Evolutionary conservation across 495 filamentous ascomycete species (phyloP).

Genomic region (Cercophora samala): DNA sequence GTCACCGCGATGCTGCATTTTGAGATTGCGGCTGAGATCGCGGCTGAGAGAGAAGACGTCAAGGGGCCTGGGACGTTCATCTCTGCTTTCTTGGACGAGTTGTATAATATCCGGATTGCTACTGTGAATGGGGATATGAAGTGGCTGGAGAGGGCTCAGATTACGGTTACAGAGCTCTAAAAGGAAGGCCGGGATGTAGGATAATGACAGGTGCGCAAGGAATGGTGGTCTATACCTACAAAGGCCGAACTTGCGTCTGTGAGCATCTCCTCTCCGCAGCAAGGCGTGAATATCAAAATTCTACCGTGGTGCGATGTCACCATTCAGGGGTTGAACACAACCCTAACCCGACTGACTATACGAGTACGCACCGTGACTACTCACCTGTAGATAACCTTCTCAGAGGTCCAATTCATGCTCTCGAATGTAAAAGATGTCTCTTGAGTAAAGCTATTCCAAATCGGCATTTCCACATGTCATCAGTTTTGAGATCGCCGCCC

Average conservation of each 20-base stretch:
- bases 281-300: too few species aligned
- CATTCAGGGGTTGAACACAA: not conserved
- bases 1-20: conserved; percentile 70
- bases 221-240: too few species aligned
- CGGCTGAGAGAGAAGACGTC: conserved; percentile 58
- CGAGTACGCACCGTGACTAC: too few species aligned
- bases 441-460: too few species aligned
- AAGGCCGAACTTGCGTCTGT: too few species aligned
- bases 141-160: conserved; percentile 57
- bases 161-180: conserved; percentile 27
- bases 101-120: conserved; percentile 51
- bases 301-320: too few species aligned
- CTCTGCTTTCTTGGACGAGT: conserved; percentile 75
- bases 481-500: not conserved
- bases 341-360: not conserved
- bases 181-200: too few species aligned
- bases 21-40: conserved; percentile 81
- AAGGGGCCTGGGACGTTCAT: conserved; percentile 85
- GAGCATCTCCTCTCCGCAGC: too few species aligned
- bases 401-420: too few species aligned
- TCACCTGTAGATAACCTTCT: too few species aligned
- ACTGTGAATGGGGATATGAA: conserved; percentile 45
- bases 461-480: not conserved
- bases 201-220: too few species aligned
- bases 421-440: too few species aligned